Percentiles rank a stretch among this genome's conserved stretches.
These are phyloP conservation scores for Diplodia seriata DNA, from an alignment of 2,329 filamentous ascomycete genomes.

Conservation along the genomic window DNA sequence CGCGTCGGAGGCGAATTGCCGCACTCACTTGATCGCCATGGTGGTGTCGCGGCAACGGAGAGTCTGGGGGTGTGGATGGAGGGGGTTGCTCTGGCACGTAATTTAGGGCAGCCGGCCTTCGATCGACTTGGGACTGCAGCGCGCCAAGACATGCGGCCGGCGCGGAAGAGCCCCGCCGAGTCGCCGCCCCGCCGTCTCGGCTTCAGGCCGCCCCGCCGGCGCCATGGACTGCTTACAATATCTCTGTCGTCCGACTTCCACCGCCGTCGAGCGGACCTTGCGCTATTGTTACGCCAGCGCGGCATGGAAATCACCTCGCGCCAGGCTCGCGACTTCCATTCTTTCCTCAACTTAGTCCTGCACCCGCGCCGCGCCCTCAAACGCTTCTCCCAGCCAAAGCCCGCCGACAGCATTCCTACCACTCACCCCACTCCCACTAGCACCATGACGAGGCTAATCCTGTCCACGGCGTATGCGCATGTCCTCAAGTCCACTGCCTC, in stretches of 20 bases:
- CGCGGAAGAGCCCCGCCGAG: conserved; percentile 27
- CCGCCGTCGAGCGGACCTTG: conserved; percentile 2
- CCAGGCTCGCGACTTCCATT: conserved; percentile 36
- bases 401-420: conserved; percentile 15
- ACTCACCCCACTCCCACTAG: background rate
- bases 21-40: conserved; percentile 65
- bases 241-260: conserved; percentile 17
- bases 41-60: conserved; percentile 32
- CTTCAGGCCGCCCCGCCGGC: conserved; percentile 11
- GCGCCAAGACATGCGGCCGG: conserved; percentile 7
- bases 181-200: conserved; percentile 6
- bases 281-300: conserved; percentile 17
- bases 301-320: conserved; percentile 31
- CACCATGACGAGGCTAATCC: conserved; percentile 70
- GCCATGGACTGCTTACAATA: conserved; percentile 22
- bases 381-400: conserved; percentile 9
- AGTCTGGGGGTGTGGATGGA: background rate
- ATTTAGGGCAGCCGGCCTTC: conserved; percentile 2
- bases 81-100: conserved; percentile 12
- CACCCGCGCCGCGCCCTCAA: conserved; percentile 17
- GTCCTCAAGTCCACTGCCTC: background rate
- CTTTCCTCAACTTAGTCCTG: conserved; percentile 26
- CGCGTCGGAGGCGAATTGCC: background rate
- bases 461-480: conserved; percentile 80
- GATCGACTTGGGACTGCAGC: background rate